Conservation (phyloP, 2,329 filamentous ascomycete species). For the Epichloe bromicola region DNA sequence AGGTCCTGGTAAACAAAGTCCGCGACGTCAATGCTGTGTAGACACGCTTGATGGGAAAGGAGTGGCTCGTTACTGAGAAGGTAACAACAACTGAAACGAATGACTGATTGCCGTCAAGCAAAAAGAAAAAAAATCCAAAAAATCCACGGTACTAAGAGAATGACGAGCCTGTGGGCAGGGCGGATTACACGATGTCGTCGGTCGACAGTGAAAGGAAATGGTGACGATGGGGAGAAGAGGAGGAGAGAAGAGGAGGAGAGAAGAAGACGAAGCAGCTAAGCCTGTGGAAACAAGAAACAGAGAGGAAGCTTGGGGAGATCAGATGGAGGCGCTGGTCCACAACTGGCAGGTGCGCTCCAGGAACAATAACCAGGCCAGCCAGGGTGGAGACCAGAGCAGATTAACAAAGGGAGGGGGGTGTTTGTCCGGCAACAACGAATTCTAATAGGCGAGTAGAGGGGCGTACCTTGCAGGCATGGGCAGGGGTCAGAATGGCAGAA, state of each 20-base stretch:
- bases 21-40: neutral
- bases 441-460: neutral
- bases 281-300: slow-evolving; percentile 12
- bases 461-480: slow-evolving; percentile 5
- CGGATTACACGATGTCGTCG: slow-evolving; percentile 21
- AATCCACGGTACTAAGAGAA: slow-evolving; percentile 30
- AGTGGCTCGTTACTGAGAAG: neutral
- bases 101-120: slow-evolving; percentile 17
- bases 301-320: slow-evolving; percentile 3
- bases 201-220: slow-evolving; percentile 21
- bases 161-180: slow-evolving; percentile 45
- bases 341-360: neutral
- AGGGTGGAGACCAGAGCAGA: neutral
- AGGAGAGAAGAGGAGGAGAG: slow-evolving; percentile 13
- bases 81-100: slow-evolving; percentile 21
- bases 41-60: neutral
- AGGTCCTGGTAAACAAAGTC: neutral
- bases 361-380: neutral
- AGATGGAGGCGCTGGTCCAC: neutral
- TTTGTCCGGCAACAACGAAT: neutral
- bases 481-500: neutral
- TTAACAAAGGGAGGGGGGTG: neutral
- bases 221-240: slow-evolving; percentile 20
- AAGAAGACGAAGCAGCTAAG: slow-evolving; percentile 11
- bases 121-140: slow-evolving; percentile 7